These are phyloP conservation scores for Lactarius indigo DNA, from an alignment of 768 basidiomycete genomes.

Conservation along the genomic window DNA sequence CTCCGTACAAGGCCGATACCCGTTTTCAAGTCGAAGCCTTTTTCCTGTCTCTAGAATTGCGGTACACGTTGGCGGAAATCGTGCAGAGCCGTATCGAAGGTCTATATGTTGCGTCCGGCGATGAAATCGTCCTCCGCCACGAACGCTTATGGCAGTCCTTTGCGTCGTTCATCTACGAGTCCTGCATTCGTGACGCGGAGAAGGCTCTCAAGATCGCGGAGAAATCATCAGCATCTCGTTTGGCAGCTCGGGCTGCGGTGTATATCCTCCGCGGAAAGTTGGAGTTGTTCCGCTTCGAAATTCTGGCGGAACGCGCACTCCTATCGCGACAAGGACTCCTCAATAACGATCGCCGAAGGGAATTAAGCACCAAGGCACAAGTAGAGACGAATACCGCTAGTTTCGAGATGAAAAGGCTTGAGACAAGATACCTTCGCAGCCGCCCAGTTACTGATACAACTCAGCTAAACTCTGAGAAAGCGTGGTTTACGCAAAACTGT, in stretches of 20 bases:
- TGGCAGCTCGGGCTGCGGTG: constrained; percentile 27
- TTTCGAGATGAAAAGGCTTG: neutral
- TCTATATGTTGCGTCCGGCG: constrained; percentile 8
- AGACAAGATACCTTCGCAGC: constrained; percentile 27
- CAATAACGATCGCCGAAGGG: neutral
- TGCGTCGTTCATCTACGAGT: too few relatives aligned
- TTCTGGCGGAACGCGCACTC: constrained; percentile 17
- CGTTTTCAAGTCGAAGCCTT: constrained; percentile 36
- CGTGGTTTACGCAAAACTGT: constrained; percentile 32
- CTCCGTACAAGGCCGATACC: constrained; percentile 35
- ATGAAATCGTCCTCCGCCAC: constrained; percentile 16
- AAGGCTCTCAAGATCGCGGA: too few relatives aligned
- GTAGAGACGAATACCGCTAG: neutral
- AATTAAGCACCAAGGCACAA: neutral
- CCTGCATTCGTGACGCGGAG: too few relatives aligned
- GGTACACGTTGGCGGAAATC: constrained; percentile 33
- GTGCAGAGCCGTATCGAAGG: constrained; percentile 30
- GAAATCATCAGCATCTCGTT: constrained; percentile 31
- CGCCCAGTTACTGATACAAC: constrained; percentile 20
- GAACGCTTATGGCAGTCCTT: constrained; percentile 23
- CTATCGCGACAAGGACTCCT: constrained; percentile 5
- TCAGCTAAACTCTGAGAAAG: constrained; percentile 25
- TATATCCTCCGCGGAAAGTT: constrained; percentile 30
- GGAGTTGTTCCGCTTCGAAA: constrained; percentile 30
- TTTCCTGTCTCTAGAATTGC: constrained; percentile 36